phyloP scores from a whole-genome alignment of 2,329 filamentous ascomycete genomes.

The Phialocephala subalpina region DNA sequence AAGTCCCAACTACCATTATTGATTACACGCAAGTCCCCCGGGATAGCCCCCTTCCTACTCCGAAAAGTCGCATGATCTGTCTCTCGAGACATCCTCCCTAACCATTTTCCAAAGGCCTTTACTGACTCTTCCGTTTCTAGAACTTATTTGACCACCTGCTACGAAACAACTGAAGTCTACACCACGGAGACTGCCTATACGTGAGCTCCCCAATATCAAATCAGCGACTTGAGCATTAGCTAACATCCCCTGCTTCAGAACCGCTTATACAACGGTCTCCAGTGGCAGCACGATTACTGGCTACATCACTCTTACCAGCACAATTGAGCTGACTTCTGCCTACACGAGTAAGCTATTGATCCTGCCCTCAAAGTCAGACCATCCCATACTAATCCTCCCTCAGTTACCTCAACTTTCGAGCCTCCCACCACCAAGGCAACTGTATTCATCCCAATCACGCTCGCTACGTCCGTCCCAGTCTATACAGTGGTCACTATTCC shows the following conservation, averaged over 20 bases:
- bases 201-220: neutral
- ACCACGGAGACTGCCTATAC: conserved; percentile 37
- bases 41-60: too few species aligned
- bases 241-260: neutral
- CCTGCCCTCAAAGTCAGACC: conserved; percentile 24
- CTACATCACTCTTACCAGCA: neutral
- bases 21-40: conserved; percentile 43
- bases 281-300: neutral
- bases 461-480: conserved; percentile 32
- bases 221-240: neutral
- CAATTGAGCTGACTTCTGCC: neutral
- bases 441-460: conserved; percentile 33
- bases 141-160: conserved; percentile 45
- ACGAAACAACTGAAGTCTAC: conserved; percentile 45
- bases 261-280: conserved; percentile 17
- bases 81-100: too few species aligned
- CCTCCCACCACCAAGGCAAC: conserved; percentile 39
- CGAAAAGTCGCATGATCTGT: too few species aligned
- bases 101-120: neutral
- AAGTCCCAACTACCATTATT: conserved; percentile 38
- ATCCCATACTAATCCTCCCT: conserved; percentile 48
- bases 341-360: neutral
- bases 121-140: neutral
- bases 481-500: conserved; percentile 38
- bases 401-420: conserved; percentile 35